A percentile compares a stretch with the other conserved stretches of the same genome.
Conservation (phyloP, 352 stramenopile species). For the Plasmopara viticola region DNA sequence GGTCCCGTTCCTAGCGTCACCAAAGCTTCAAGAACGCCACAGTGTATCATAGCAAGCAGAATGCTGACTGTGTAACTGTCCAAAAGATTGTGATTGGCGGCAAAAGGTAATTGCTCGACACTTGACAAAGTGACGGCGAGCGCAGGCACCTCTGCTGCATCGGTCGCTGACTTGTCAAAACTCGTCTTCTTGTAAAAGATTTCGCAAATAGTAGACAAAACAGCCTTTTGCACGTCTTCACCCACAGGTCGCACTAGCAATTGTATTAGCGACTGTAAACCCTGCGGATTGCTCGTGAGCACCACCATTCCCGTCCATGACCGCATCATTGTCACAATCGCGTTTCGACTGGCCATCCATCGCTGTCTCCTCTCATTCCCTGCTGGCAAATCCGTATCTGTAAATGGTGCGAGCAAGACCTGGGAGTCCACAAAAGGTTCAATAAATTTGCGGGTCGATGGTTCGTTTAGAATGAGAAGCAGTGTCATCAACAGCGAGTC, state of each 20-base stretch:
- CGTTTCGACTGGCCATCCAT: constrained; percentile 87
- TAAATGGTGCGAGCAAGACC: constrained; percentile 82
- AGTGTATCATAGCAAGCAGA: constrained; percentile 82
- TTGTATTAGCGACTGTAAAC: constrained; percentile 79
- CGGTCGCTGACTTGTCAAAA: constrained; percentile 58
- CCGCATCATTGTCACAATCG: constrained; percentile 87
- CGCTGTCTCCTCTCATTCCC: constrained; percentile 79
- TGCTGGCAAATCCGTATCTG: constrained; percentile 78
- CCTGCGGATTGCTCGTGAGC: constrained; percentile 83
- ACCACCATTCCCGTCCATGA: constrained; percentile 87
- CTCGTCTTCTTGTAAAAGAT: constrained; percentile 85
- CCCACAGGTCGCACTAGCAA: constrained; percentile 82
- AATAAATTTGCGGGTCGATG: constrained; percentile 78
- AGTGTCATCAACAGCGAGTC: constrained; percentile 83
- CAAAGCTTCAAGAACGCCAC: constrained; percentile 73
- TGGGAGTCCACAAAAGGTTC: constrained; percentile 86
- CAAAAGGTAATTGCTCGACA: constrained; percentile 51
- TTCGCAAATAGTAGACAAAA: constrained; percentile 84
- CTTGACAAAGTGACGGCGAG: constrained; percentile 70
- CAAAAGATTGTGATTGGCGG: constrained; percentile 73
- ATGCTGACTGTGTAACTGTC: constrained; percentile 87
- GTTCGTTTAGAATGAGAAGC: constrained; percentile 80
- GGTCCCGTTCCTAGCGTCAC: constrained; percentile 75
- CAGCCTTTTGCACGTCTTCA: constrained; percentile 84
- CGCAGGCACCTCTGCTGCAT: constrained; percentile 34